Evolutionary conservation across 1,139 yeast genomes (phyloP).

Genomic region (Suhomyces yuchorum): DNA sequence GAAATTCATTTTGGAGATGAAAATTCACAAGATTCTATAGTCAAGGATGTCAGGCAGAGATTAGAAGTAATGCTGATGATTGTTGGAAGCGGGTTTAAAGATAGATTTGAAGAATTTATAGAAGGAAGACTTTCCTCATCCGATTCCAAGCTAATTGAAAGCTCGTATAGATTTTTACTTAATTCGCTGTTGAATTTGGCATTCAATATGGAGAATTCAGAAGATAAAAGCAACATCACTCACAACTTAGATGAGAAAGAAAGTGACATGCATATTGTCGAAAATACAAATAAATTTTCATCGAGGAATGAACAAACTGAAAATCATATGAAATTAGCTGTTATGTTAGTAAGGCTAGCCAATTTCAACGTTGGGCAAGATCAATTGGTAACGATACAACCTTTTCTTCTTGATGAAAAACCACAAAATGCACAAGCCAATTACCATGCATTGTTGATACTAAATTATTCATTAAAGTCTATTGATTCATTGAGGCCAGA

Average conservation of each 20-base stretch:
- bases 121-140: constrained; percentile 39
- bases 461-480: constrained; percentile 50
- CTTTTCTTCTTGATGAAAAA: constrained; percentile 54
- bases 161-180: constrained; percentile 23
- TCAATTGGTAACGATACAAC: constrained; percentile 62
- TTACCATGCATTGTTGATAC: constrained; percentile 54
- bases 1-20: constrained; percentile 17
- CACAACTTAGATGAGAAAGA: not conserved
- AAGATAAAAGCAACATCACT: not conserved
- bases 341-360: constrained; percentile 54
- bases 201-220: constrained; percentile 12
- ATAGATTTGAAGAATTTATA: constrained; percentile 47
- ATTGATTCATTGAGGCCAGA: constrained; percentile 49
- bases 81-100: constrained; percentile 34
- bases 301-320: constrained; percentile 24
- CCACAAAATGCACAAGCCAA: constrained; percentile 39
- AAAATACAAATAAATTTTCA: not conserved
- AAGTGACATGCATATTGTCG: not conserved
- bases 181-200: constrained; percentile 28
- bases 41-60: constrained; percentile 5
- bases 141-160: constrained; percentile 18
- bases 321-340: constrained; percentile 48
- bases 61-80: constrained; percentile 40
- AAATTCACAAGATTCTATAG: not conserved
- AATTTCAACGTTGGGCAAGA: constrained; percentile 59